Base-by-base conservation (phyloP, 2,329 filamentous ascomycete genomes). In the Paraphaeosphaeria minitans region DNA sequence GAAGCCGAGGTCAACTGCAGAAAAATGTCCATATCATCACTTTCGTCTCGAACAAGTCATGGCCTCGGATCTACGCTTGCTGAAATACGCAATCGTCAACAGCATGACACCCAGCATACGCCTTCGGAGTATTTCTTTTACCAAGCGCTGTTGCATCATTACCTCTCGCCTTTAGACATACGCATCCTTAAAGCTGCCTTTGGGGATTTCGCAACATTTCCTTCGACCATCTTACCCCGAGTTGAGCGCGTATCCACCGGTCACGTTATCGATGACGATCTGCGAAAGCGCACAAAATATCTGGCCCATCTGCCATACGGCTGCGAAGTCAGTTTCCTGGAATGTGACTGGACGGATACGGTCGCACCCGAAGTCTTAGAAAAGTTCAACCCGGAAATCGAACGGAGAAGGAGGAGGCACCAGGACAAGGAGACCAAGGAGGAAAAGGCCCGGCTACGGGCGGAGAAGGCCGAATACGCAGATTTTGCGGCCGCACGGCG, bases 321-420 rank as follows among this genome's bases (percentile, higher is more conserved):
- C n/a, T 97, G 93, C 74, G 89, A 96, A 65, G 91, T 97, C 43
- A 92, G 85, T 65, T 97, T 97, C 69, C 77, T 97, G 1, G 93
- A 97, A 77, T 97, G 93, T 71, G 93, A 97, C 75, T 97, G 93
- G 93, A 93, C 91, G 3, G 93, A 96, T 65, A 91, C 95, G 39
- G 91, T 97, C 5, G 84, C 87, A 3, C 83, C 87, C 0, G 89
- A 91, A 52, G 84, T 91, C 3, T 81, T 97, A n/a, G 87, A 87
- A 41, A 83, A 84, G 1, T 97, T 97, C 76, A 81, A 84, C n/a
- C 78, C 82, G 0, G 92, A 97, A 59, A 89, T 95, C 54, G 90
- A 91, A 64, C 84, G 86, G 57, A 84, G 93, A 54, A 84, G 92
- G 56, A 92, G 89, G 75, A 84, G 85, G 55, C 93, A 96, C 67